Evolutionary conservation across 2,329 filamentous ascomycete genomes (phyloP), one percentile per base, ranked within the genome.

Genomic region (Claviceps sp.): DNA sequence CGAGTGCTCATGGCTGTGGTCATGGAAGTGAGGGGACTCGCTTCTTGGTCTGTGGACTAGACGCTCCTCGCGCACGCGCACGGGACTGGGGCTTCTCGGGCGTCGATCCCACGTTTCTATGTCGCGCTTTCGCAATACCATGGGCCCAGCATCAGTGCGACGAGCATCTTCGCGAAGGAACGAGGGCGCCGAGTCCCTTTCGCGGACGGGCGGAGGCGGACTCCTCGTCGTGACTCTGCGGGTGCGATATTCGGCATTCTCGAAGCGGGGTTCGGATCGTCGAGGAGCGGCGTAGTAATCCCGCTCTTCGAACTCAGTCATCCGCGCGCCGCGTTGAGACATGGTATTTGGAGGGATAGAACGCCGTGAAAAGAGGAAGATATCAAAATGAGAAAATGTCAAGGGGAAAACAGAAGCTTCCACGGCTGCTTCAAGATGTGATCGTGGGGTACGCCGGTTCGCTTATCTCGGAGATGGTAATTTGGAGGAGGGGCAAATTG

Each of bases 121-220:
- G 52, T 80, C 76, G 46, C 76, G 71, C 57, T 74, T 67, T 50
- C 77, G 73, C 47, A 81, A 69, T 18, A 81, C 77, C 59, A 81
- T 63, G 40, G 72, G 69, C 3, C 76, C 76, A 26, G 71, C 64
- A 53, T 79, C 76, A 26, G 63, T 54, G 14, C 72, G 72, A 52
- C 74, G 69, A 30, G 57, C 62, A 42, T 78, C 75, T 2, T 77
- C 72, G 48, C 75, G 72, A 53, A 80, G 63, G 59, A 79, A 79
- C 50, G 70, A 66, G 2, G 74, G 75, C 43, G 72, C 63, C n/a
- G 64, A 62, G n/a, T 72, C 70, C 45, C 66, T 63, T 51, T 73
- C 72, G 45, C 72, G 70, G 3, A 37, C 22, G 34, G 18, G 8
- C 18, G 42, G 18, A 22, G 66, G 61, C 26, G 63, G 62, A 38